Conservation (phyloP, 2,329 filamentous ascomycete genomes). For the Coleophoma cylindrospora region DNA sequence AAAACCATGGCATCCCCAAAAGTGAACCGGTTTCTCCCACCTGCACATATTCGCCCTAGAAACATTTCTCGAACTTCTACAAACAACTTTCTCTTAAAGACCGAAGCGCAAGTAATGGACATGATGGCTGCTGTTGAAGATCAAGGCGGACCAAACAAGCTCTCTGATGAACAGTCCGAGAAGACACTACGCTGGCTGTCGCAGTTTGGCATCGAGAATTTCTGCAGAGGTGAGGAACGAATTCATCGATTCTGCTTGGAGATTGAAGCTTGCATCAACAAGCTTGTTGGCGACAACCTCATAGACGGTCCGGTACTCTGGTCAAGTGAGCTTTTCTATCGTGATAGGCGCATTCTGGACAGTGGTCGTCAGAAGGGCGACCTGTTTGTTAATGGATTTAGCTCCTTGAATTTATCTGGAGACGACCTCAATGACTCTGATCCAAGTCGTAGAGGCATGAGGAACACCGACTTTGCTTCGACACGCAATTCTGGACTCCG, state of each 20-base stretch:
- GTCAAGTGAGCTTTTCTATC: constrained; percentile 83
- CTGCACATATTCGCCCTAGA: constrained; percentile 31
- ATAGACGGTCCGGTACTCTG: constrained; percentile 83
- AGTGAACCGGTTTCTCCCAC: constrained; percentile 20
- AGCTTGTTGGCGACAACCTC: constrained; percentile 79
- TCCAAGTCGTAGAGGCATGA: constrained; percentile 23
- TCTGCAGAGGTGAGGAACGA: constrained; percentile 90
- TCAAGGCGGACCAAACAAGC: constrained; percentile 87
- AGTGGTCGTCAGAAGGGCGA: constrained; percentile 43
- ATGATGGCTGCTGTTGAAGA: constrained; percentile 77
- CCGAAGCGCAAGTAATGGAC: constrained; percentile 81
- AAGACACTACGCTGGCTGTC: constrained; percentile 80
- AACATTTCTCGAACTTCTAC: constrained; percentile 23
- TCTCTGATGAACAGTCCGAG: constrained; percentile 92
- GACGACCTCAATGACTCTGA: constrained; percentile 30
- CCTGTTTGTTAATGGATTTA: constrained; percentile 39
- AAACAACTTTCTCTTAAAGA: constrained; percentile 65
- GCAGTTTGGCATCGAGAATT: constrained; percentile 79
- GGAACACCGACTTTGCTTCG: constrained; percentile 36
- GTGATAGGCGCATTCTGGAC: constrained; percentile 58
- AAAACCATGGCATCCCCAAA: constrained; percentile 80
- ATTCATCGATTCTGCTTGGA: constrained; percentile 93
- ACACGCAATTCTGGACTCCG: constrained; percentile 53
- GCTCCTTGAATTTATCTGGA: constrained; percentile 40
- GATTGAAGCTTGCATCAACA: constrained; percentile 78